Evolutionary conservation across 2,329 filamentous ascomycete genomes (phyloP).

Genomic region (Diaporthe destruens): DNA sequence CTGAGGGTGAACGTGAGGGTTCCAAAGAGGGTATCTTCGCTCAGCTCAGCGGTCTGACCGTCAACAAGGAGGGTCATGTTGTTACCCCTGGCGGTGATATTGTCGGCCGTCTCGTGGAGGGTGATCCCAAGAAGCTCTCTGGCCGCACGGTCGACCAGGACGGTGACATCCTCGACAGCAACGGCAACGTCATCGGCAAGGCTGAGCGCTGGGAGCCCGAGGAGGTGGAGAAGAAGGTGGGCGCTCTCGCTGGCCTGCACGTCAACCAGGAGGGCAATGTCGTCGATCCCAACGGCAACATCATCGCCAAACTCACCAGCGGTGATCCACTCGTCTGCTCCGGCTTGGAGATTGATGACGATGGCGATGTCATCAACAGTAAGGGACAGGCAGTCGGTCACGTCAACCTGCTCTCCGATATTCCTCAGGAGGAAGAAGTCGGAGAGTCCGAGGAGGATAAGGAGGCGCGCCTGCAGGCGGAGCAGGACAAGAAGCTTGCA

Average conservation of each 20-base stretch:
- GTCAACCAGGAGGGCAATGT: slow-evolving; percentile 72
- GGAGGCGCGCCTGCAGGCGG: slow-evolving; percentile 66
- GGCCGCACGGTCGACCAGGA: slow-evolving; percentile 84
- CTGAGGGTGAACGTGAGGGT: slow-evolving; percentile 74
- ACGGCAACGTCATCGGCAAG: slow-evolving; percentile 70
- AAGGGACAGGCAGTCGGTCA: slow-evolving; percentile 77
- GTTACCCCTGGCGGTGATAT: slow-evolving; percentile 75
- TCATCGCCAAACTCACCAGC: slow-evolving; percentile 76
- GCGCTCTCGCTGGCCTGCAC: slow-evolving; percentile 64
- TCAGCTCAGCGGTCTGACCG: slow-evolving; percentile 73
- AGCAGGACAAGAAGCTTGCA: slow-evolving; percentile 81
- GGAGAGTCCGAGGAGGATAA: slow-evolving; percentile 71
- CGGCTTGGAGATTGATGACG: slow-evolving; percentile 77
- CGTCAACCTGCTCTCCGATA: slow-evolving; percentile 74
- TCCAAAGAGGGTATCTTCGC: slow-evolving; percentile 77
- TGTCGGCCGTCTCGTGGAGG: slow-evolving; percentile 78
- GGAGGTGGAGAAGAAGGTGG: slow-evolving; percentile 64
- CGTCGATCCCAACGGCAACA: slow-evolving; percentile 68
- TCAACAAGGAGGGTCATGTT: slow-evolving; percentile 77
- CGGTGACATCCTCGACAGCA: slow-evolving; percentile 84
- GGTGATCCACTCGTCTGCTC: slow-evolving; percentile 74
- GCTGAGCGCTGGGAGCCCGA: slow-evolving; percentile 68
- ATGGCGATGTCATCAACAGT: slow-evolving; percentile 78
- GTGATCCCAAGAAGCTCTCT: slow-evolving; percentile 78
- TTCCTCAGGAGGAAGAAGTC: slow-evolving; percentile 60